A percentile compares a stretch with the other conserved stretches of the same genome.
phyloP scores from a whole-genome alignment of 1,284 basidiomycete species.

The Irpex sp. region DNA sequence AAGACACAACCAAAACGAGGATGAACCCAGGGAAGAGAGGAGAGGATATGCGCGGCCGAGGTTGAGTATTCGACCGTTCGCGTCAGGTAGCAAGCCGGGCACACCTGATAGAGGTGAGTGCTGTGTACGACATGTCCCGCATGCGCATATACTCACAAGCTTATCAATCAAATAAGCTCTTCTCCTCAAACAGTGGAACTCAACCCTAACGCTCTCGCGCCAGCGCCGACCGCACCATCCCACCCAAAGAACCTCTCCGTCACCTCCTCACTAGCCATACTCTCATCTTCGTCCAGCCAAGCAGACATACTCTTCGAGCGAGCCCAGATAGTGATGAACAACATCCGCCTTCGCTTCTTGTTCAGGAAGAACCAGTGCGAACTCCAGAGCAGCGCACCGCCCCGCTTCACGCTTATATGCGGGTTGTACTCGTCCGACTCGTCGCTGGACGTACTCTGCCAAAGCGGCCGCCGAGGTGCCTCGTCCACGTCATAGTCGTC shows the following conservation, averaged over 20 bases:
- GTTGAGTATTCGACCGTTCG: background rate
- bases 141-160: background rate
- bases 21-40: background rate
- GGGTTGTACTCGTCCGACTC: slow-evolving; percentile 19
- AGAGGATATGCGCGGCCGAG: background rate
- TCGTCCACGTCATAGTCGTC: slow-evolving; percentile 77
- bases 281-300: slow-evolving; percentile 40
- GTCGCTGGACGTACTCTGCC: slow-evolving; percentile 26
- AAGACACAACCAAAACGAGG: no score
- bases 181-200: slow-evolving; percentile 19
- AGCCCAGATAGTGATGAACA: slow-evolving; percentile 95
- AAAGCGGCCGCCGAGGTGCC: slow-evolving; percentile 33
- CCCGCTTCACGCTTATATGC: slow-evolving; percentile 28
- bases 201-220: slow-evolving; percentile 68
- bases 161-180: background rate
- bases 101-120: background rate
- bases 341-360: slow-evolving; percentile 85
- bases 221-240: slow-evolving; percentile 69
- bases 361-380: slow-evolving; percentile 98
- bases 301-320: slow-evolving; percentile 59
- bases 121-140: background rate
- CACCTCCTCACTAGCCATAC: slow-evolving; percentile 20
- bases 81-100: background rate
- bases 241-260: slow-evolving; percentile 60
- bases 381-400: slow-evolving; percentile 90